phyloP scores from a whole-genome alignment of 2,329 filamentous ascomycete species.

The Pseudogymnoascus sp. region DNA sequence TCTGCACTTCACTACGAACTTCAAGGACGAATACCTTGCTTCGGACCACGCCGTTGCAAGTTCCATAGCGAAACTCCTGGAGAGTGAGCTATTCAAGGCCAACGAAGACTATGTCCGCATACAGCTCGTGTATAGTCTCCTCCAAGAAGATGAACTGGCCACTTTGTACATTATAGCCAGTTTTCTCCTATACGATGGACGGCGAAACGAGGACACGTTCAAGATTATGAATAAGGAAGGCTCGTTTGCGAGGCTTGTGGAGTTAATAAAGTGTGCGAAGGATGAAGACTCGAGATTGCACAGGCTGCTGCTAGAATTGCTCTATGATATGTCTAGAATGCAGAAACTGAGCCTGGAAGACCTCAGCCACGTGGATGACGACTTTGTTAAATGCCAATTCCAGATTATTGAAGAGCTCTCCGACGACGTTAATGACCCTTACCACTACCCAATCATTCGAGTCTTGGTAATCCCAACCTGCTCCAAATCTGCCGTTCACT shows the following conservation, averaged over 20 bases:
- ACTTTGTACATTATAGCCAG: constrained; percentile 77
- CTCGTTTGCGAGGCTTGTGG: constrained; percentile 75
- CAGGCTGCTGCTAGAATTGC: constrained; percentile 73
- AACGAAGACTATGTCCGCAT: constrained; percentile 83
- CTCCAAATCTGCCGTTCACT: constrained; percentile 16
- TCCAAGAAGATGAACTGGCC: constrained; percentile 79
- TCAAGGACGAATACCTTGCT: constrained; percentile 68
- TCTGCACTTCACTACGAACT: constrained; percentile 68
- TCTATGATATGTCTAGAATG: constrained; percentile 96
- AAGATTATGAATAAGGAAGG: constrained; percentile 82
- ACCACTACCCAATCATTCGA: constrained; percentile 90
- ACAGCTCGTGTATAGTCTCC: constrained; percentile 84
- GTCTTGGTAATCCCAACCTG: constrained; percentile 61
- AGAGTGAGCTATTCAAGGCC: constrained; percentile 64
- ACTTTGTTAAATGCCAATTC: constrained; percentile 78
- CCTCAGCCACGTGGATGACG: constrained; percentile 68
- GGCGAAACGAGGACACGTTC: constrained; percentile 69
- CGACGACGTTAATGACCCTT: constrained; percentile 83
- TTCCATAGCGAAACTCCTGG: constrained; percentile 73
- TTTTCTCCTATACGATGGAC: constrained; percentile 82
- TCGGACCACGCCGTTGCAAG: constrained; percentile 73
- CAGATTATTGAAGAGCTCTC: constrained; percentile 81
- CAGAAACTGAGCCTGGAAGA: constrained; percentile 74
- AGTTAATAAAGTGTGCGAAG: constrained; percentile 63
- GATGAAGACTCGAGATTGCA: constrained; percentile 67